Evolutionary conservation across 1,284 basidiomycete genomes (phyloP).

Genomic region (Sporisorium scitamineum): DNA sequence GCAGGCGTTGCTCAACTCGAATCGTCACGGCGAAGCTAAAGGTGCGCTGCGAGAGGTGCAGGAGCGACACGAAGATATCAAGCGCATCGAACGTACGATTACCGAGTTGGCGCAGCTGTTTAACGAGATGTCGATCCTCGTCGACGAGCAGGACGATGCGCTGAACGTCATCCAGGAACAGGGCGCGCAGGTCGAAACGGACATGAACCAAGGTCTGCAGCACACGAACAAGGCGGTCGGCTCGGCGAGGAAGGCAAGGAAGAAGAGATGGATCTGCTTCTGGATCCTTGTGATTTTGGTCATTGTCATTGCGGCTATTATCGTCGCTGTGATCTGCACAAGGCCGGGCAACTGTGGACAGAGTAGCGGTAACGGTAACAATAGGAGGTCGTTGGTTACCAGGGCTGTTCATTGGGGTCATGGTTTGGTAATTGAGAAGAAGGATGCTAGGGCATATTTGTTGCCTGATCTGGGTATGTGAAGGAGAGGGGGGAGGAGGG

Average conservation of each 20-base stretch:
- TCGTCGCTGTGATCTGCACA: conserved; percentile 57
- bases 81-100: conserved; percentile 86
- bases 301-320: conserved; percentile 55
- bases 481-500: not conserved
- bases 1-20: conserved; percentile 83
- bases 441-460: conserved; percentile 23
- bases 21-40: conserved; percentile 84
- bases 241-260: conserved; percentile 81
- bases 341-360: conserved; percentile 22
- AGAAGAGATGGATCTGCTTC: conserved; percentile 73
- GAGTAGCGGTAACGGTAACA: conserved; percentile 15
- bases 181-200: conserved; percentile 61
- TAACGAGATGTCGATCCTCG: conserved; percentile 74
- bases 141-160: conserved; percentile 68
- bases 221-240: conserved; percentile 75
- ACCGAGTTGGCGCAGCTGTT: conserved; percentile 89
- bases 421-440: conserved; percentile 20
- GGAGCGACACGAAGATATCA: conserved; percentile 87
- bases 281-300: conserved; percentile 61
- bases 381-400: conserved; percentile 23
- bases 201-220: conserved; percentile 72
- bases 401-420: conserved; percentile 19
- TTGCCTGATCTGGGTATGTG: conserved; percentile 36
- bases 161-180: conserved; percentile 64
- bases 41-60: conserved; percentile 90